Evolutionary conservation across 2,329 filamentous ascomycete genomes (phyloP).

Genomic region (Eutypa lata): DNA sequence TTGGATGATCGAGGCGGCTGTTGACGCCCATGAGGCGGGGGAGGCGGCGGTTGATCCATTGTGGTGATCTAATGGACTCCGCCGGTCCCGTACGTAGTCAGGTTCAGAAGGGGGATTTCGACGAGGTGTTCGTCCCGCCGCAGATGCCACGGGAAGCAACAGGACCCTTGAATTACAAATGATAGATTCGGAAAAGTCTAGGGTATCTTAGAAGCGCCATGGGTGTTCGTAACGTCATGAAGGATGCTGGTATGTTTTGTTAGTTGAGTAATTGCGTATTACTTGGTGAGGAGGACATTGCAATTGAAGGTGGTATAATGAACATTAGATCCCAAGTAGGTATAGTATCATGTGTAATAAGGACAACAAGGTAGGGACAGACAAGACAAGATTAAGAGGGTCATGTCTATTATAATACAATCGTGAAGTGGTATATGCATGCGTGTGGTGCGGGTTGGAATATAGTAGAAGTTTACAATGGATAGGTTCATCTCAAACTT

Average conservation of each 20-base stretch:
- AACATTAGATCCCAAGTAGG: not conserved
- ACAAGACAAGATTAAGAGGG: not conserved
- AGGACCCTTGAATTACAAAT: conserved; percentile 11
- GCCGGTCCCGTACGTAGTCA: conserved; percentile 1
- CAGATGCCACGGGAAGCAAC: conserved; percentile 7
- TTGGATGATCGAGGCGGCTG: conserved; percentile 68
- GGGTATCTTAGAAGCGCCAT: conserved; percentile 36
- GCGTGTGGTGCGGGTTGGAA: not conserved
- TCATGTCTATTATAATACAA: not conserved
- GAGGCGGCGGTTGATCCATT: conserved; percentile 67
- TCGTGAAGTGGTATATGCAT: not conserved
- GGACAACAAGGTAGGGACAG: not conserved
- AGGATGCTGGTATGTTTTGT: conserved; percentile 9
- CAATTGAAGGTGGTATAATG: too few relatives aligned
- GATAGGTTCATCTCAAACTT: not conserved
- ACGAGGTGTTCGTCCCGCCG: not conserved
- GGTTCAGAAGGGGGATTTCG: conserved; percentile 4
- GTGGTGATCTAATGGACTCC: conserved; percentile 29
- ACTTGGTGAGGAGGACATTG: not conserved
- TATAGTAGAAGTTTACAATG: not conserved
- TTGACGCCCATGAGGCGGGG: conserved; percentile 79
- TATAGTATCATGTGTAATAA: too few relatives aligned
- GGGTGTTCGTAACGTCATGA: conserved; percentile 29
- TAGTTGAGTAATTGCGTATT: conserved; percentile 1
- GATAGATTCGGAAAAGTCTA: conserved; percentile 12